Conservation (phyloP, 2,329 filamentous ascomycete species). For the Aplosporella prunicola region DNA sequence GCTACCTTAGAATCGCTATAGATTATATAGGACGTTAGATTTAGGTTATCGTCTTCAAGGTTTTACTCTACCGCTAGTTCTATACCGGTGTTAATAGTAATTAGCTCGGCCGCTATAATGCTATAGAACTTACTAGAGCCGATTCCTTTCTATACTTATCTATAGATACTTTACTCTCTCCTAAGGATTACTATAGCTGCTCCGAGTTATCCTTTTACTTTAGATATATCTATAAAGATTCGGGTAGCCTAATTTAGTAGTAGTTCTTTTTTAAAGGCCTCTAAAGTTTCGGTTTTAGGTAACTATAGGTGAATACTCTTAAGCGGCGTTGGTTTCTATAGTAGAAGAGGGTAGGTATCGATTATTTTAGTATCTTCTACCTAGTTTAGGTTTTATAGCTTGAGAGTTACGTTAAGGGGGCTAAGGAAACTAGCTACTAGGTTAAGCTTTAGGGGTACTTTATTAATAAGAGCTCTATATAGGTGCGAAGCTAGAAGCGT, state of each 20-base stretch:
- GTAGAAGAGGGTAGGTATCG: not conserved
- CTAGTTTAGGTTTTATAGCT: not conserved
- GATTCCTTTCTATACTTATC: not conserved
- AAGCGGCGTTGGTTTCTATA: not conserved
- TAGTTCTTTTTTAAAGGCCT: not conserved
- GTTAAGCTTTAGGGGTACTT: not conserved
- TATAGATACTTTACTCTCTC: too few relatives aligned
- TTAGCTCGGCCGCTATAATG: not conserved
- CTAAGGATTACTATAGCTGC: not conserved
- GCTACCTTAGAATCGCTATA: slow-evolving; percentile 1
- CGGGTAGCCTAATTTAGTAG: not conserved
- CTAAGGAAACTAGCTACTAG: not conserved
- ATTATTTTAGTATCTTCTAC: not conserved
- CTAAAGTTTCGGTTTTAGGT: too few relatives aligned
- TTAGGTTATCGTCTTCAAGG: not conserved
- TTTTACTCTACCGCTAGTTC: not conserved
- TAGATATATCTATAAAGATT: not conserved
- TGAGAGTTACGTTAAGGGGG: not conserved
- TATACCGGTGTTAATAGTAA: not conserved
- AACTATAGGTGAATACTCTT: not conserved
- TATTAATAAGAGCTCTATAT: not conserved
- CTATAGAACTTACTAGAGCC: too few relatives aligned
- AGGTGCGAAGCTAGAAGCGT: not conserved
- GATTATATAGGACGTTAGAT: not conserved
- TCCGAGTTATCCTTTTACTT: not conserved